Evolutionary conservation across 805 yeast species (phyloP), one percentile per base, ranked within the genome.

Genomic region (Metschnikowia proteae): DNA sequence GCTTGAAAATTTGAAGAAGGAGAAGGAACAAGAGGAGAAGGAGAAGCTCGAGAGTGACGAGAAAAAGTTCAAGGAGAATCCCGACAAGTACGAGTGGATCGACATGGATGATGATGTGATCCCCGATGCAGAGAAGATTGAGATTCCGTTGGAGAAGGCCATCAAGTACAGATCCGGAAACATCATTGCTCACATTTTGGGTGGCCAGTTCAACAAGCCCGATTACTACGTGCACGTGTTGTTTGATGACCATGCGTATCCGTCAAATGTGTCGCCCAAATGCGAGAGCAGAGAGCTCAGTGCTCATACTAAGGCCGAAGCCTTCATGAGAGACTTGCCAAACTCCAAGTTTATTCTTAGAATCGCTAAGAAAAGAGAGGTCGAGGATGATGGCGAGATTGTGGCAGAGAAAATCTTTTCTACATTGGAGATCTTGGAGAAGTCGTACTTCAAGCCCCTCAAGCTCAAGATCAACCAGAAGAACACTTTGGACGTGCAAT

Each of bases 321-420:
- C 79, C 0, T 86, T 86, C 55, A 73, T 87, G 43, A 79, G 95
- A 64, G 94, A 87, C 62, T 73, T 87, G 58, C 76, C 78, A 37
- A 75, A 85, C 61, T 83, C 90, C 33, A 71, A 65, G 42, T 54
- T 80, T 38, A 65, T 80, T 33, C 67, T 87, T 54, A 75, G 92
- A 62, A 61, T 82, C n/a, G 65, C 86, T 1, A 78, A 75, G 48
- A 77, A 71, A 45, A 74, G 72, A 17, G 72, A 74, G 31, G 81
- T 80, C 10, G 73, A 65, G 28, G 68, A 68, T 23, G 64, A 67
- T 7, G 74, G 74, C 38, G 82, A 84, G 34, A 60, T 87, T 28
- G 49, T 81, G 22, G 68, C 73, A 4, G 88, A 83, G 57, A 69
- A 70, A 48, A 62, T 68, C 5, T 75, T 74, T 49, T 62, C 70